Evolutionary conservation across 2,329 filamentous ascomycete species (phyloP).

Genomic region (Aspergillus floridensis): DNA sequence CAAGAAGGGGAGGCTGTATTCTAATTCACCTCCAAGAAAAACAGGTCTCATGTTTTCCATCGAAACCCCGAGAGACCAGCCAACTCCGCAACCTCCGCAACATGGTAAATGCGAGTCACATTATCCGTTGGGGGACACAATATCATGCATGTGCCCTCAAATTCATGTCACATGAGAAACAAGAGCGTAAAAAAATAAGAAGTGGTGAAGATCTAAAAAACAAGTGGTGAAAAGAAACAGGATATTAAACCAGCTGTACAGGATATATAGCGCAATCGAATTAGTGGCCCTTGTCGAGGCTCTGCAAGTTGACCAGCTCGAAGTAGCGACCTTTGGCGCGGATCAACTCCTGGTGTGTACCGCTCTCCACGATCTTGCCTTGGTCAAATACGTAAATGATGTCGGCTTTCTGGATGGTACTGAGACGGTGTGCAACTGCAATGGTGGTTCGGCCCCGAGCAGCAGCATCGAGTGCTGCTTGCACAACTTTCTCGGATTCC

Average conservation of each 20-base stretch:
- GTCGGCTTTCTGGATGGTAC: slow-evolving; percentile 92
- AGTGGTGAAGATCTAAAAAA: slow-evolving; percentile 2
- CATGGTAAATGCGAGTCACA: not conserved
- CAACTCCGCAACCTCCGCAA: not conserved
- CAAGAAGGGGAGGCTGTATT: too few relatives aligned
- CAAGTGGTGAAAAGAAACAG: not conserved
- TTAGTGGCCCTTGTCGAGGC: slow-evolving; percentile 59
- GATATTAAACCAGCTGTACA: slow-evolving; percentile 5
- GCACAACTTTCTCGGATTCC: slow-evolving; percentile 54
- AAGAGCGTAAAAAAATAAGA: not conserved
- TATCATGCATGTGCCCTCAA: not conserved
- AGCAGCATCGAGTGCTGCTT: slow-evolving; percentile 74
- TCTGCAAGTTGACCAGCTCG: slow-evolving; percentile 78
- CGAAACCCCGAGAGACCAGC: not conserved
- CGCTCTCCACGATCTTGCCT: slow-evolving; percentile 79
- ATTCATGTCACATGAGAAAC: not conserved
- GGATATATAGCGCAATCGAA: not conserved
- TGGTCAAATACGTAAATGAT: slow-evolving; percentile 96
- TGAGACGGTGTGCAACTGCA: slow-evolving; percentile 86
- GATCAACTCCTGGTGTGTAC: slow-evolving; percentile 73
- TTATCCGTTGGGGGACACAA: not conserved
- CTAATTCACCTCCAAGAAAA: too few relatives aligned
- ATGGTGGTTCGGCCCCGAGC: slow-evolving; percentile 86
- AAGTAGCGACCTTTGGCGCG: slow-evolving; percentile 68
- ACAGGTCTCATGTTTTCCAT: not conserved